Evolutionary conservation across 2,329 filamentous ascomycete genomes (phyloP), one percentile per base, ranked within the genome.

Genomic region (Colletotrichum neosansevieriae): DNA sequence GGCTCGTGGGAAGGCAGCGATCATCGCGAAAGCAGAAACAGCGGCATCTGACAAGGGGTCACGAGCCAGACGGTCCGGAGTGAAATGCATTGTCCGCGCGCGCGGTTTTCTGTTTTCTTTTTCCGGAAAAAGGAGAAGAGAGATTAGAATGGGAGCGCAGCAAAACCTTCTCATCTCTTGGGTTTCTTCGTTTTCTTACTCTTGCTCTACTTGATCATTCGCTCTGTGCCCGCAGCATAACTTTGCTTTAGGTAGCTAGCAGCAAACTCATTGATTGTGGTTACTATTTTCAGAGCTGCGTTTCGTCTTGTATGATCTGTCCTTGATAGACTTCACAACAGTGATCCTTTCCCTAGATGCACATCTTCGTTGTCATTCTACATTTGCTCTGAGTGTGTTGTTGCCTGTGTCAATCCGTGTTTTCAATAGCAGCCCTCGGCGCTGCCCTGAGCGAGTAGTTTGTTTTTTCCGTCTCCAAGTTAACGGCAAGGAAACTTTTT

Each of bases 171-270:
- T 29, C 42, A 50, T 58, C 44, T 63, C 44, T 63, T 36, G 21
- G 21, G 36, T 60, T 50, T 69, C 53, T 45, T 61, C 29, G 57
- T 40, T 34, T 32, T 65, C 44, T 24, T 59, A 29, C 36, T 59
- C 54, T 34, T 65, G n/a, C 42, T 53, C 36, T 50, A 47, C 45
- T 56, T 38, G 45, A 58, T 59, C 57, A 38, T 67, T 67, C 51
- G 62, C 67, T 67, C 44, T 29, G 34, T 36, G 51, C 57, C 63
- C 50, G 61, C 40, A 54, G 60, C 65, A 65, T 68, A 59, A 49
- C 51, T 67, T 69, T 58, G 63, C 63, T 47, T 66, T 69, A 61
- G 67, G 56, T 67, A 61, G 36, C 67, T 61, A 66, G 63, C 51
- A 58, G 60, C 56, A 63, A 63, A 67, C 29, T 53, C 63, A 69